Evolutionary conservation across 2,329 filamentous ascomycete species (phyloP).

Genomic region (Microcyclospora tardicrescens): DNA sequence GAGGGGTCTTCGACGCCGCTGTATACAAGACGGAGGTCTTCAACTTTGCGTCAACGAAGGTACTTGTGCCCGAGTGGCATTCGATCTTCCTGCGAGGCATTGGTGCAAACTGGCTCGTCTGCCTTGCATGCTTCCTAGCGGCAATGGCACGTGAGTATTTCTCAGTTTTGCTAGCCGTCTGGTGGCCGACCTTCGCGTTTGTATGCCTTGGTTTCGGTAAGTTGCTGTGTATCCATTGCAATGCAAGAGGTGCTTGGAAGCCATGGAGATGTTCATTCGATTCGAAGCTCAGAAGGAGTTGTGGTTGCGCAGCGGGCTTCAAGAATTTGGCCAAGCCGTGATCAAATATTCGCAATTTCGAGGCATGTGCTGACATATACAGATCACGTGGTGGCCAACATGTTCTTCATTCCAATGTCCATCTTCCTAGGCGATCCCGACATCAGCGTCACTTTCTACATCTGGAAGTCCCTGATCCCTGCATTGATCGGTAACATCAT

Average conservation of each 20-base stretch:
- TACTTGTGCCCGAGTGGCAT: constrained; percentile 36
- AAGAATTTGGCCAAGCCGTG: constrained; percentile 4
- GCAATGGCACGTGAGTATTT: constrained; percentile 35
- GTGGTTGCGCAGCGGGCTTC: constrained; percentile 5
- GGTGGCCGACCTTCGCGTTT: constrained; percentile 44
- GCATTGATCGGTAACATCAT: constrained; percentile 41
- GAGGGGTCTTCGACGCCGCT: constrained; percentile 19
- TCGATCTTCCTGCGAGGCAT: constrained; percentile 43
- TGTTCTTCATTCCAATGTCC: constrained; percentile 32
- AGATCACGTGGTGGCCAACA: constrained; percentile 46
- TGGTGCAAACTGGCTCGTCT: constrained; percentile 45
- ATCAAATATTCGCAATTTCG: neutral
- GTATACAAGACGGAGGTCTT: constrained; percentile 34
- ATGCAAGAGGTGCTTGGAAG: constrained; percentile 1
- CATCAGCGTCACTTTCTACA: constrained; percentile 38
- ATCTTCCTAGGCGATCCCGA: constrained; percentile 36
- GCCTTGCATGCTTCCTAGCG: constrained; percentile 32
- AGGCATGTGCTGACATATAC: constrained; percentile 29
- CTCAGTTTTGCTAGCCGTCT: constrained; percentile 43
- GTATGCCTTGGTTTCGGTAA: constrained; percentile 19
- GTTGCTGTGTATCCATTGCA: no score
- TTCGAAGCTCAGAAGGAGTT: neutral
- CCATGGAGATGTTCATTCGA: constrained; percentile 3
- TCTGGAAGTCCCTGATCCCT: constrained; percentile 46
- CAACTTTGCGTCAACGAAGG: constrained; percentile 37